phyloP scores from a whole-genome alignment of 1,284 basidiomycete genomes.

The Irpex rosettiformis region DNA sequence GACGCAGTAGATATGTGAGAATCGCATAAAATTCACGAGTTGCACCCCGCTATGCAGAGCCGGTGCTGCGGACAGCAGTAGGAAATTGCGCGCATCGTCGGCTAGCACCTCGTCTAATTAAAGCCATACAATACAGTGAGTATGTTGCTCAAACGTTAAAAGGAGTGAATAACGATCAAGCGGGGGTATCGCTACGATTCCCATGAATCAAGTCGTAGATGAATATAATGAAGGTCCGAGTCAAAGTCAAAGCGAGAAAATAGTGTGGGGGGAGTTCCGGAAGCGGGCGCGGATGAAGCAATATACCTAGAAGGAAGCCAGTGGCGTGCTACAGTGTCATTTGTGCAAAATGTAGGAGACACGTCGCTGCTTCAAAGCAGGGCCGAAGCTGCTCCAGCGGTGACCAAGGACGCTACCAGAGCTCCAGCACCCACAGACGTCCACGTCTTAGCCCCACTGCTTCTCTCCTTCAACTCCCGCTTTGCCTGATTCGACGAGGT shows the following conservation, averaged over 20 bases:
- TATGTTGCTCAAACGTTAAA: conserved; percentile 9
- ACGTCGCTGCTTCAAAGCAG: conserved; percentile 6
- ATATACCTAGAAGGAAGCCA: background rate
- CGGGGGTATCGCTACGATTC: conserved; percentile 16
- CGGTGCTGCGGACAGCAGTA: background rate
- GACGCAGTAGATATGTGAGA: background rate
- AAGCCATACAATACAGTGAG: conserved; percentile 2
- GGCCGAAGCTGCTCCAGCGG: conserved; percentile 11
- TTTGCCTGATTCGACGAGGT: conserved; percentile 5
- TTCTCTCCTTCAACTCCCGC: conserved; percentile 7
- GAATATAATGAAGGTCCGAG: conserved; percentile 8
- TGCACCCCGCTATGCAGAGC: background rate
- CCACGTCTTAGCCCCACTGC: conserved; percentile 15
- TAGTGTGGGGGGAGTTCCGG: conserved; percentile 6
- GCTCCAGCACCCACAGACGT: conserved; percentile 12
- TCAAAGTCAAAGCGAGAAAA: conserved; percentile 6
- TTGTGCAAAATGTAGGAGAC: background rate
- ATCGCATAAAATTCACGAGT: background rate
- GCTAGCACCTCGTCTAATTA: conserved; percentile 1
- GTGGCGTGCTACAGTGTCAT: background rate
- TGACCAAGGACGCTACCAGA: conserved; percentile 12
- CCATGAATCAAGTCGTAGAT: conserved; percentile 6
- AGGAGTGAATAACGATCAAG: conserved; percentile 15
- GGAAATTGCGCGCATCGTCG: no score
- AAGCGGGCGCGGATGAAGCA: background rate